Conservation (phyloP, 1,284 basidiomycete genomes). For the Ustilago nuda region DNA sequence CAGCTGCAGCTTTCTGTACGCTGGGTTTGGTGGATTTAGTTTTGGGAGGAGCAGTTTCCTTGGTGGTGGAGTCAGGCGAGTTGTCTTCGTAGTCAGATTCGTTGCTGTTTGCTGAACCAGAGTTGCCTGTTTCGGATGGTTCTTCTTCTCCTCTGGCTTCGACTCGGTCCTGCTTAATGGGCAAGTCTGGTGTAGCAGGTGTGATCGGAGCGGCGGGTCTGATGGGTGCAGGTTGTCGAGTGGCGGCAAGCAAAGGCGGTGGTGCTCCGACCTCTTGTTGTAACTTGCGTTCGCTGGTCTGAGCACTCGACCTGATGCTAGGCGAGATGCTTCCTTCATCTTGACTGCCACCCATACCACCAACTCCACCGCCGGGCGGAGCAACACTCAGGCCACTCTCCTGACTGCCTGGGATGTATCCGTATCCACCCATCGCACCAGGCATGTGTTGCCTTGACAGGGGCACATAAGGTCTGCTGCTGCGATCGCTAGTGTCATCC, state of each 20-base stretch:
- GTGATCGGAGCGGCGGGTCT: neutral
- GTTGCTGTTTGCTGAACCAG: constrained; percentile 22
- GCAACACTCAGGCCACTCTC: constrained; percentile 59
- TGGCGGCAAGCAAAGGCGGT: constrained; percentile 14
- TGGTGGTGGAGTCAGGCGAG: constrained; percentile 9
- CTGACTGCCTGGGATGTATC: constrained; percentile 64
- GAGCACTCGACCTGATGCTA: constrained; percentile 57
- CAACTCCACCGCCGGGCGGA: constrained; percentile 6
- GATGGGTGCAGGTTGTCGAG: neutral
- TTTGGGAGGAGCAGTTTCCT: constrained; percentile 4
- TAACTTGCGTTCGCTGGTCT: constrained; percentile 34
- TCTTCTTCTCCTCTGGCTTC: constrained; percentile 44
- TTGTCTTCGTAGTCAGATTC: constrained; percentile 49
- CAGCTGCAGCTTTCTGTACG: constrained; percentile 2
- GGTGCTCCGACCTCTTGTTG: constrained; percentile 24
- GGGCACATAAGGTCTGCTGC: constrained; percentile 12
- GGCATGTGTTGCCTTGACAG: constrained; percentile 28
- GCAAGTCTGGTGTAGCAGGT: constrained; percentile 2
- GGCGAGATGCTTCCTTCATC: constrained; percentile 52
- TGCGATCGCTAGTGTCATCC: constrained; percentile 28
- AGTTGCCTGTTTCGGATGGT: constrained; percentile 38
- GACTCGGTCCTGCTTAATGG: constrained; percentile 22
- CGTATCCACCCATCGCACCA: constrained; percentile 59
- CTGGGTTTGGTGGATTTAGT: constrained; percentile 15
- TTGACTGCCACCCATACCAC: constrained; percentile 38